Conservation (phyloP, 1,284 basidiomycete species). For the Inonotus obliquus region DNA sequence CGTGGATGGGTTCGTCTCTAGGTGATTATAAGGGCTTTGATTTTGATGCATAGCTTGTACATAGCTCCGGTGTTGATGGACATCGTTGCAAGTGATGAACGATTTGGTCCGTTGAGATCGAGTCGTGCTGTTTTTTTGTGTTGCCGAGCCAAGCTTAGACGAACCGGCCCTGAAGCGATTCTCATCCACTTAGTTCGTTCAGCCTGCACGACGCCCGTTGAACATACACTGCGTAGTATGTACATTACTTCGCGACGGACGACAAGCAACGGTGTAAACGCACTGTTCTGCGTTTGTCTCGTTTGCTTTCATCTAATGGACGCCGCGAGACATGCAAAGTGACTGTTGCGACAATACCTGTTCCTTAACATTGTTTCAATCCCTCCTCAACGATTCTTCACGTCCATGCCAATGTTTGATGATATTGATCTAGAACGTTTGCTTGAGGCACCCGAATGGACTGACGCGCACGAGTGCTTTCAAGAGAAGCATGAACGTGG, state of each 20-base stretch:
- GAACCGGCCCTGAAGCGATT: background rate
- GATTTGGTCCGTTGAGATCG: background rate
- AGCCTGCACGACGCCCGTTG: too few species aligned
- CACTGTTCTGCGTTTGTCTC: too few species aligned
- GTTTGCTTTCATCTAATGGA: too few species aligned
- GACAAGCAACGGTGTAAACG: too few species aligned
- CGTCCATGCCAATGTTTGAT: background rate
- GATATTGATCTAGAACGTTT: background rate
- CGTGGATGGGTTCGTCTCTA: background rate
- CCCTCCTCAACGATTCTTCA: background rate
- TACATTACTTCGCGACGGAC: too few species aligned
- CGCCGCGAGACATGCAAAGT: too few species aligned
- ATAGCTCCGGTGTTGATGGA: conserved; percentile 3
- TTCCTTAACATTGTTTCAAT: background rate
- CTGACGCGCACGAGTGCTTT: background rate
- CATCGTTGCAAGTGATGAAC: background rate
- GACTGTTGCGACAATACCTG: background rate
- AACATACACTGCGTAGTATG: too few species aligned
- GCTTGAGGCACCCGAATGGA: background rate
- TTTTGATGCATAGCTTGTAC: background rate
- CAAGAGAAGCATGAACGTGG: background rate
- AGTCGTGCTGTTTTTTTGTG: background rate
- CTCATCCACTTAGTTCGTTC: too few species aligned
- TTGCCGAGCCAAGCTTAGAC: background rate
- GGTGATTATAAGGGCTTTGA: background rate